Conservation (phyloP, 306 rosid species). For the Acmispon strigosus region DNA sequence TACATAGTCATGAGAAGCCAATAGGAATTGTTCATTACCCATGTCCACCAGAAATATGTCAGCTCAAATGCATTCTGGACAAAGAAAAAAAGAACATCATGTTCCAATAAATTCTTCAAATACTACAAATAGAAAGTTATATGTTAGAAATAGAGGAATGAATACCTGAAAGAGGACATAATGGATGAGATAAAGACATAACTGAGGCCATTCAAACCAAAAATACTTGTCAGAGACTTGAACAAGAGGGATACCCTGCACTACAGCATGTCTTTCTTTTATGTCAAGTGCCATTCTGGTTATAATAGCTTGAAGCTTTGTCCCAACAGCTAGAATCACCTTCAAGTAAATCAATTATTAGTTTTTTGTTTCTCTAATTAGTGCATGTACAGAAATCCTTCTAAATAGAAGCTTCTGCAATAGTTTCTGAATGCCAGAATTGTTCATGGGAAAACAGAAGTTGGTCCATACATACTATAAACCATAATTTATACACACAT, state of each 20-base stretch:
- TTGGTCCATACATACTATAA: background rate
- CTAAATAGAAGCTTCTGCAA: too few relatives aligned
- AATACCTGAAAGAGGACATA: constrained; percentile 73
- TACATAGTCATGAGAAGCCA: background rate
- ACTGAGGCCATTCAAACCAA: constrained; percentile 83
- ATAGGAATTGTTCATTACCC: constrained; percentile 43
- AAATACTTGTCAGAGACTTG: constrained; percentile 88
- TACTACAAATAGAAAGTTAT: background rate
- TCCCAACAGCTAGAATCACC: constrained; percentile 87
- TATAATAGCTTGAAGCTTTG: constrained; percentile 91
- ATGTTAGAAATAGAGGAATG: background rate
- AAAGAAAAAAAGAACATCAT: constrained; percentile 20
- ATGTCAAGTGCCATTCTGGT: constrained; percentile 86
- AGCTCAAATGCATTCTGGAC: constrained; percentile 93
- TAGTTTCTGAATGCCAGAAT: too few relatives aligned
- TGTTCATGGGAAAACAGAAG: too few relatives aligned
- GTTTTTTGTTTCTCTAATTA: background rate
- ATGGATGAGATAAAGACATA: constrained; percentile 76
- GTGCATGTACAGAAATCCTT: too few relatives aligned
- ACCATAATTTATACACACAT: background rate
- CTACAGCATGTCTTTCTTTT: constrained; percentile 83
- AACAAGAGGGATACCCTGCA: constrained; percentile 95
- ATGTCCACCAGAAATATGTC: constrained; percentile 86
- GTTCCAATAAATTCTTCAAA: constrained; percentile 7
- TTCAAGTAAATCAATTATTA: constrained; percentile 27